phyloP scores from a whole-genome alignment of 768 basidiomycete species.

The Goffeauzyma gilvescens region DNA sequence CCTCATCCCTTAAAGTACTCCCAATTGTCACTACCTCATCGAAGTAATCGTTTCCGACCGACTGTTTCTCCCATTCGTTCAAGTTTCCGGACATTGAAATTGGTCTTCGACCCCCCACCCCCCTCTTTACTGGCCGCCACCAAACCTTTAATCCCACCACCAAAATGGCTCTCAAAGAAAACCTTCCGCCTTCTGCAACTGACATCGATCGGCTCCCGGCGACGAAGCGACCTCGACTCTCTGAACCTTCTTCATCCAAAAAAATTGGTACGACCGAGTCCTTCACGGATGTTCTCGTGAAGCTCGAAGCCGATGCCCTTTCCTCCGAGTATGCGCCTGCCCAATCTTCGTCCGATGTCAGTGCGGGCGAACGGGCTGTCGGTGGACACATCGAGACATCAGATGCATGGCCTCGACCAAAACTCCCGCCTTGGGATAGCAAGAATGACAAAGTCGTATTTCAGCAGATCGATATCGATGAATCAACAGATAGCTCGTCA shows the following conservation, averaged over 20 bases:
- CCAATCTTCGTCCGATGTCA: not conserved
- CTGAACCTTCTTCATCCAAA: not conserved
- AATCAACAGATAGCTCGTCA: conserved; percentile 40
- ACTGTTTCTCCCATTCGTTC: no score
- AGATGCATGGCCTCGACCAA: conserved; percentile 30
- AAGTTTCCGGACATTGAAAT: no score
- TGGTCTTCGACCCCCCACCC: no score
- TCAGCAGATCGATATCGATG: conserved; percentile 88
- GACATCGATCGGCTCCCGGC: not conserved
- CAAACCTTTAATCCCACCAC: no score
- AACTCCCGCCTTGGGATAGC: not conserved
- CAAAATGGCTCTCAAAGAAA: conserved; percentile 3
- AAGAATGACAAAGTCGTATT: conserved; percentile 39
- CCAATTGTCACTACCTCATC: no score
- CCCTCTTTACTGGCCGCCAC: no score
- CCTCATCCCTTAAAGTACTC: no score
- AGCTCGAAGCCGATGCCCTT: conserved; percentile 9
- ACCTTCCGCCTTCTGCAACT: not conserved
- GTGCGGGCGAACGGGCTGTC: conserved; percentile 1
- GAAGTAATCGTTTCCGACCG: no score
- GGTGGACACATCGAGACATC: conserved; percentile 20
- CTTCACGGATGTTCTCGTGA: conserved; percentile 11
- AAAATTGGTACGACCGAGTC: not conserved
- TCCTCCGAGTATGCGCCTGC: conserved; percentile 7
- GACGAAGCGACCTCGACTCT: not conserved